Conservation (phyloP, 257 asterid species). For the Solanum etuberosum region DNA sequence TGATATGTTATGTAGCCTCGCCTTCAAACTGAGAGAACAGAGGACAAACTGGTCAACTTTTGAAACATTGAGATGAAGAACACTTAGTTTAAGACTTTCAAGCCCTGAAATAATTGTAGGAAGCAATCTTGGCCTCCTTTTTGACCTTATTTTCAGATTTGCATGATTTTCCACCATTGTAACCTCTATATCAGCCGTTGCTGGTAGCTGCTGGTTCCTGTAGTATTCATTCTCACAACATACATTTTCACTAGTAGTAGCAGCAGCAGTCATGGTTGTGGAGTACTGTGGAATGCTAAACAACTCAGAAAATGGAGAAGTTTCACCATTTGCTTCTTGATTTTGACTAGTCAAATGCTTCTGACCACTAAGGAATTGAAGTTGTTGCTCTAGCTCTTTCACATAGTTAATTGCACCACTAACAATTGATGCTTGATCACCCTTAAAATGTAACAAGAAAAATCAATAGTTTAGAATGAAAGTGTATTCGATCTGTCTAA, state of each 20-base stretch:
- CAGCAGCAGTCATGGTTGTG: neutral
- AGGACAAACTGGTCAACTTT: constrained; percentile 19
- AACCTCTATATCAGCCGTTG: constrained; percentile 31
- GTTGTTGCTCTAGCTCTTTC: constrained; percentile 31
- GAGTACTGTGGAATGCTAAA: constrained; percentile 27
- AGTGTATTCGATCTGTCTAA: neutral
- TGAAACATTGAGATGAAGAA: constrained; percentile 33
- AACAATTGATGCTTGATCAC: constrained; percentile 36
- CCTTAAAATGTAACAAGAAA: constrained; percentile 5
- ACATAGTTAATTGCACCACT: constrained; percentile 36
- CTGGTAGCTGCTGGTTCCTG: neutral
- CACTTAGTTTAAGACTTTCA: constrained; percentile 16
- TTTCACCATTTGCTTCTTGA: neutral
- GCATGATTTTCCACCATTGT: constrained; percentile 39
- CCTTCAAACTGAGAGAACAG: constrained; percentile 26
- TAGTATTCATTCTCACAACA: neutral
- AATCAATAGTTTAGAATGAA: neutral
- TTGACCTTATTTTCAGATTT: constrained; percentile 23
- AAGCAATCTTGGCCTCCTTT: constrained; percentile 17
- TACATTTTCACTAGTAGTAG: neutral
- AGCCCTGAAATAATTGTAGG: constrained; percentile 21
- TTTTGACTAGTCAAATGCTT: neutral
- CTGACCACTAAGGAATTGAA: constrained; percentile 20
- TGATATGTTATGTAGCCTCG: neutral
- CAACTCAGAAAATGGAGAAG: constrained; percentile 25